Base-by-base conservation (phyloP, 2,329 filamentous ascomycete genomes). In the Aspergillaceae sp. region DNA sequence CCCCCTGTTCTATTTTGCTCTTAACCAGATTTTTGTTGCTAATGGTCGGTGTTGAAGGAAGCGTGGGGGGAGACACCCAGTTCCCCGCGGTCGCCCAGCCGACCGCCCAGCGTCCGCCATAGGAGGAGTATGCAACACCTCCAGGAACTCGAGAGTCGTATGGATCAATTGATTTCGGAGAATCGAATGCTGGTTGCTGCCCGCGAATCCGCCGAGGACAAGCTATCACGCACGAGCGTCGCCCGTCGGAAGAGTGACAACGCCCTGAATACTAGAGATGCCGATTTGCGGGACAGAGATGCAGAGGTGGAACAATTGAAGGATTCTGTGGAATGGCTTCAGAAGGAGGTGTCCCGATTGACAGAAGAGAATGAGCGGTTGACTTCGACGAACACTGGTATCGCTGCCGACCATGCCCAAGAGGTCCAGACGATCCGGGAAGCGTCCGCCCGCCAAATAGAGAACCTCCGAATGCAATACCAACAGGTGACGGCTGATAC, bases 101-200 rank as follows among this genome's bases (percentile, higher is more conserved):
- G 91, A 69, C 90, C 92, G 59, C 88, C 90, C 63, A 96, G 89
- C 74, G 86, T 98, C 79, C 90, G 91, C 59, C 90, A 91, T 64
- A 87, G 91, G 63, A 92, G 95, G 70, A 97, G 91, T 76, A 91
- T 97, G 83, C 91, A 97, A 71, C 82, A 91, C 45, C 82, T 97
- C 50, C 71, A 78, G 62, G 91, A 98, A 60, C 82, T 98, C 62
- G 89, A 97, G 73, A 76, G 80, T 49, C 82, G 79, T 60, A 78
- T 98, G 58, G 88, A 96, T 57, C 84, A 91, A 66, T 76, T 98
- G 53, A 74, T 85, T 36, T 82, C 84, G 26, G 91, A 98, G 65
- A 97, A 97, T 62, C 82, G 84, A 47, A 73, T 81, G 51, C 80
- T 98, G 29, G 76, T 80, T 56, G 84, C 90, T 42, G 84, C 86